These are phyloP conservation scores for Neurospora africana DNA, from an alignment of 495 filamentous ascomycete genomes.

Conservation along the genomic window DNA sequence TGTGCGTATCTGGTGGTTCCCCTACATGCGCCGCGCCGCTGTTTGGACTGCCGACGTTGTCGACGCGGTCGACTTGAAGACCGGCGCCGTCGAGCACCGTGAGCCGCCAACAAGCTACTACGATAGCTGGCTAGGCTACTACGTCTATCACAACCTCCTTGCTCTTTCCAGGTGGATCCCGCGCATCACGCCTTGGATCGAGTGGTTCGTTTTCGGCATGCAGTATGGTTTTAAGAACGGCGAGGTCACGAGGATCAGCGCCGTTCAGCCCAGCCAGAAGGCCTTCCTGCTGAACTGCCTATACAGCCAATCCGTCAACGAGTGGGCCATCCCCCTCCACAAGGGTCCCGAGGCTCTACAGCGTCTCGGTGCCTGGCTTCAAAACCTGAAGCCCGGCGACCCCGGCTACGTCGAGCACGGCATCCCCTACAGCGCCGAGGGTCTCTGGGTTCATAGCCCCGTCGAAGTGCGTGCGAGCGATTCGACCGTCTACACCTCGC, in stretches of 20 bases:
- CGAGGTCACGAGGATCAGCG: conserved; percentile 42
- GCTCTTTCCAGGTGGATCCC: conserved; percentile 70
- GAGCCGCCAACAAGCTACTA: conserved; percentile 54
- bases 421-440: conserved; percentile 72
- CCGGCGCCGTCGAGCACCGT: conserved; percentile 37
- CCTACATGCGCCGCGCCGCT: conserved; percentile 75
- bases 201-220: conserved; percentile 92
- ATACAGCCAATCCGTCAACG: conserved; percentile 93
- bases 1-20: conserved; percentile 94
- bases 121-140: conserved; percentile 67
- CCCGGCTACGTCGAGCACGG: conserved; percentile 46
- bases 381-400: conserved; percentile 43
- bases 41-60: conserved; percentile 67
- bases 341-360: conserved; percentile 81
- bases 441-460: conserved; percentile 82
- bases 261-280: conserved; percentile 65
- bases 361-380: conserved; percentile 76
- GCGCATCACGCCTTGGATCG: conserved; percentile 68
- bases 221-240: conserved; percentile 81
- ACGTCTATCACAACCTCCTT: conserved; percentile 81
- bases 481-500: conserved; percentile 40
- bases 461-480: conserved; percentile 86
- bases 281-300: conserved; percentile 93
- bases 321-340: conserved; percentile 89
- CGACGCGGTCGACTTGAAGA: conserved; percentile 34